Percentiles rank a stretch among this genome's conserved stretches.
Conservation (phyloP, 2,329 filamentous ascomycete genomes). For the Arachnopeziza araneosa region DNA sequence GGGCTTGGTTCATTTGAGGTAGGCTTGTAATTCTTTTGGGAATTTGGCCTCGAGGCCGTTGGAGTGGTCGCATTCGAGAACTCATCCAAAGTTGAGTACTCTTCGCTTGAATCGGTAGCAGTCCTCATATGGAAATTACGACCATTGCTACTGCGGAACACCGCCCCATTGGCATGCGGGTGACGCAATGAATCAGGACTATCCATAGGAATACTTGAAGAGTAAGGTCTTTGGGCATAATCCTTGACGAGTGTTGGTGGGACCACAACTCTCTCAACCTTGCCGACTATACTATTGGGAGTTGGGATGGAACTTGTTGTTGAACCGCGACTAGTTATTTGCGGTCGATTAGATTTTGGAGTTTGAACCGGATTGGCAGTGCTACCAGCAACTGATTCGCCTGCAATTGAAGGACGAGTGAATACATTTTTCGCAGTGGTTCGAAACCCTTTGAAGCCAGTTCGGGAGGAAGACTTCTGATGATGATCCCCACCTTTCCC, state of each 20-base stretch:
- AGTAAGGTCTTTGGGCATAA: neutral
- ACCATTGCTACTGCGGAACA: neutral
- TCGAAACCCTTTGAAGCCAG: neutral
- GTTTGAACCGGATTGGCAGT: neutral
- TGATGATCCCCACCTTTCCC: neutral
- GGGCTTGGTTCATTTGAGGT: neutral
- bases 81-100: constrained; percentile 23
- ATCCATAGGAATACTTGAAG: neutral
- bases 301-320: neutral
- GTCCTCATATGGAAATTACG: constrained; percentile 12
- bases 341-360: neutral
- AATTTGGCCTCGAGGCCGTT: constrained; percentile 23
- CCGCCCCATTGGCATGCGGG: neutral
- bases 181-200: neutral
- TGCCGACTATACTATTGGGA: neutral
- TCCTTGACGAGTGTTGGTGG: neutral
- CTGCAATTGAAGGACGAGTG: neutral
- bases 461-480: neutral
- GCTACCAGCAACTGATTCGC: neutral
- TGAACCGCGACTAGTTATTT: neutral
- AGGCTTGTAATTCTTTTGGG: constrained; percentile 3
- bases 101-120: constrained; percentile 25
- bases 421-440: neutral
- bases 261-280: neutral
- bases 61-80: constrained; percentile 26